Conservation (phyloP, 345 rosid species). For the Viola odorata region DNA sequence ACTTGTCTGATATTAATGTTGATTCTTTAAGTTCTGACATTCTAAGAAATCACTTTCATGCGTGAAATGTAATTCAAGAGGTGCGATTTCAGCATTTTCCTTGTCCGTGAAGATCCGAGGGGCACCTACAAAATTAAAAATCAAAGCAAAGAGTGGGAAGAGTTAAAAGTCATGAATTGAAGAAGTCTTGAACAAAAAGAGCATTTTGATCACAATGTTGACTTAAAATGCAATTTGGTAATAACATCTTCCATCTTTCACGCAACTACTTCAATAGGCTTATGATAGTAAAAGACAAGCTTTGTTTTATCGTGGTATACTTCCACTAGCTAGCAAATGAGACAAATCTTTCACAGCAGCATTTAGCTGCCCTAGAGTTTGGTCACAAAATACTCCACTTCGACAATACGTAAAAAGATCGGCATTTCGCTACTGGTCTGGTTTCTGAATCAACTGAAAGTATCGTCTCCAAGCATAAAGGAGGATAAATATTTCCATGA, state of each 20-base stretch:
- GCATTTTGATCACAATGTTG: neutral
- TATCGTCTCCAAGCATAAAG: neutral
- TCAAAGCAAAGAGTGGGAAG: neutral
- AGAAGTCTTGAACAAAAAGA: neutral
- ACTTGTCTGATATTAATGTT: conserved; percentile 89
- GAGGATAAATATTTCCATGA: neutral
- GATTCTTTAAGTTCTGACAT: conserved; percentile 67
- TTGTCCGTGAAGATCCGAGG: conserved; percentile 69
- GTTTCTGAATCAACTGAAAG: too few species aligned
- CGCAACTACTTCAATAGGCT: too few species aligned
- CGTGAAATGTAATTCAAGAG: conserved; percentile 48
- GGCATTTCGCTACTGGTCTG: too few species aligned
- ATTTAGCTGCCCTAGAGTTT: neutral
- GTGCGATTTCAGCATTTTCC: conserved; percentile 51
- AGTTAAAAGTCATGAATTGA: too few species aligned
- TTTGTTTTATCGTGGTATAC: too few species aligned
- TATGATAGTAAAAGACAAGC: too few species aligned
- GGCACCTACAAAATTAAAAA: conserved; percentile 46
- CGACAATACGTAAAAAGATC: too few species aligned
- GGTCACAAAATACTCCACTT: too few species aligned
- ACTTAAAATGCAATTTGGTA: neutral
- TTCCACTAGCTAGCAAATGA: too few species aligned
- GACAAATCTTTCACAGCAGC: neutral
- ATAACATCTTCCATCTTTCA: too few species aligned
- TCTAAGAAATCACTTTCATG: conserved; percentile 43